Base-by-base conservation (phyloP, 257 asterid species). In the Gynochthodes officinalis region DNA sequence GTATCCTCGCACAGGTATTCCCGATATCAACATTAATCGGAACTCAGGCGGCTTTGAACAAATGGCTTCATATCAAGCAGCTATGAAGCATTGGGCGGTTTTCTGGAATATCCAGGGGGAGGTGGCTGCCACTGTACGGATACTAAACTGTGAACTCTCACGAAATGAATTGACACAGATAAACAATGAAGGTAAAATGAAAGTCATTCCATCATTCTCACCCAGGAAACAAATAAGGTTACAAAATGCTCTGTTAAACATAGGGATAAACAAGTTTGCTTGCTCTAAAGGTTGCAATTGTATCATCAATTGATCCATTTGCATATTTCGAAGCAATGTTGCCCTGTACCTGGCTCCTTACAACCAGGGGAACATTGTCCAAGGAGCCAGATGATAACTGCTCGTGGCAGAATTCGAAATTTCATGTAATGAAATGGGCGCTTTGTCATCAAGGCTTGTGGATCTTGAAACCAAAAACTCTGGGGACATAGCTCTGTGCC, bases 381-480 rank as follows among this genome's bases (percentile, higher is more conserved):
- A 25, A 64, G 74, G 78, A 72, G 82, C 85, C 80, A 77, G 81
- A 73, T 55, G 77, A 80, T 76, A 69, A 75, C 78, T 81, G 68
- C 75, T 69, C 72, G 69, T 58, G 69, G 77, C 77, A 59, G 80
- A 81, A 75, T 64, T 73, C 35, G 73, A 63, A 81, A 77, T 77
- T 75, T 78, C 77, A 49, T 72, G 64, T 73, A 61, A 73, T 70
- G 78, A 73, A 60, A 46, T 50, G 52, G 28, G 33, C 60, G 69
- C 69, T 80, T 64, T 28, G 46, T 27, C 42, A 12, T 93, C 86
- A 91, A 60, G 95, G 83, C 83, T 77, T 88, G 88, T 88, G 96
- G 70, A 94, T 78, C 87, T 91, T 94, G 96, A 94, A 94, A 60
- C 98, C 98, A 53, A 91, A 94, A 59, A 91, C 97, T 81, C 95